Percentiles rank a stretch among this genome's conserved stretches.
Evolutionary conservation across 2,329 filamentous ascomycete species (phyloP).

Genomic region (Colletotrichum lindemuthianum): DNA sequence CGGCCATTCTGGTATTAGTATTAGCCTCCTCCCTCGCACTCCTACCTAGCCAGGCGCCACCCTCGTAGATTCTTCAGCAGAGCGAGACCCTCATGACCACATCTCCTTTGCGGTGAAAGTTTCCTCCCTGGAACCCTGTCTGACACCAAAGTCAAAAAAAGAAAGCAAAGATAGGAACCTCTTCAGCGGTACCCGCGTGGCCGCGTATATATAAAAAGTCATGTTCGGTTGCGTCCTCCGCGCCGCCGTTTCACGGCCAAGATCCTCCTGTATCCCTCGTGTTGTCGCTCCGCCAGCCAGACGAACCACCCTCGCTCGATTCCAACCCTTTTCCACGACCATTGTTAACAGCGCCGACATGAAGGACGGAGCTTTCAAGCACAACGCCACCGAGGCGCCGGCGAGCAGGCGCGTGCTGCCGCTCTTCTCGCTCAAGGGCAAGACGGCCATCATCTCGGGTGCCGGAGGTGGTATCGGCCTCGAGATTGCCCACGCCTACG

Average conservation of each 20-base stretch:
- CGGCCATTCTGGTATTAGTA: slow-evolving; percentile 30
- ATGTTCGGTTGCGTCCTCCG: slow-evolving; percentile 31
- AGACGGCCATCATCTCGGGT: slow-evolving; percentile 76
- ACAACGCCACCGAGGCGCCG: slow-evolving; percentile 63
- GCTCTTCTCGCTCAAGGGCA: slow-evolving; percentile 75
- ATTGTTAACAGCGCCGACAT: slow-evolving; percentile 50
- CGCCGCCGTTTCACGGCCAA: slow-evolving; percentile 26
- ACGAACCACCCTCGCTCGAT: slow-evolving; percentile 14
- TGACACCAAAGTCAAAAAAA: not conserved
- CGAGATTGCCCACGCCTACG: slow-evolving; percentile 69
- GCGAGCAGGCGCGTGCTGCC: slow-evolving; percentile 64
- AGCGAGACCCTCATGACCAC: slow-evolving; percentile 2
- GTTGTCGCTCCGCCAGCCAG: not conserved
- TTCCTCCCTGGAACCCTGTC: slow-evolving; percentile 31
- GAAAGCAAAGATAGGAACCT: slow-evolving; percentile 14
- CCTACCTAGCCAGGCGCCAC: not conserved
- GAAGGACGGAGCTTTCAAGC: slow-evolving; percentile 62
- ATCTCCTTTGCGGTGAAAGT: slow-evolving; percentile 23
- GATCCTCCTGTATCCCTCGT: slow-evolving; percentile 23
- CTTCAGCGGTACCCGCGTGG: slow-evolving; percentile 15
- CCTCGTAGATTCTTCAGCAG: slow-evolving; percentile 17
- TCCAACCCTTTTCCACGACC: slow-evolving; percentile 32
- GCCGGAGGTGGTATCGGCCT: slow-evolving; percentile 75
- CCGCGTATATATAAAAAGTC: slow-evolving; percentile 22
- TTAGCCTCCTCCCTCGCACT: slow-evolving; percentile 22